A percentile compares a stretch with the other conserved stretches of the same genome.
Evolutionary conservation across 2,329 filamentous ascomycete species (phyloP).

Genomic region (Canariomyces notabilis): DNA sequence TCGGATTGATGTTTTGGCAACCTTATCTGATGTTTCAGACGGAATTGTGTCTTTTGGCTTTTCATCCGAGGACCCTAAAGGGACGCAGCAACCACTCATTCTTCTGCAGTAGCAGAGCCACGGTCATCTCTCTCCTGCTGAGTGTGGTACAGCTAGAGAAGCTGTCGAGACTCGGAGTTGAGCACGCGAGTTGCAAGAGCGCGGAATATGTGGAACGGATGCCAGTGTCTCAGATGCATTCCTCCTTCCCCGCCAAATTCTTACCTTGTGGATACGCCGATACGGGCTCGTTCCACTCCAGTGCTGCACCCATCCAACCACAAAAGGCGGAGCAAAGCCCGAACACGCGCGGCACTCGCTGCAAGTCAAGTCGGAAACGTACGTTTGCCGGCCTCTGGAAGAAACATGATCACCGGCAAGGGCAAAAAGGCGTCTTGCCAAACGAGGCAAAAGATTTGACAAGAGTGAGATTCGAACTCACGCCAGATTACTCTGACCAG

Average conservation of each 20-base stretch:
- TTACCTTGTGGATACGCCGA: not conserved
- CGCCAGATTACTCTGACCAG: conserved; percentile 19
- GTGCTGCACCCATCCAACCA: conserved; percentile 7
- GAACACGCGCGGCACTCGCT: conserved; percentile 2
- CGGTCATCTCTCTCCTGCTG: too few species aligned
- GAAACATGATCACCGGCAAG: conserved; percentile 1
- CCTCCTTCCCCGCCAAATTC: not conserved
- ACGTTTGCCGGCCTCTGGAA: conserved; percentile 12
- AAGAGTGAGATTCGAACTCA: conserved; percentile 19
- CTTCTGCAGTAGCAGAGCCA: not conserved
- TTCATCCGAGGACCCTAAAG: conserved; percentile 3
- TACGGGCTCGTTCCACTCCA: not conserved
- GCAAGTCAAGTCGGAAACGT: conserved; percentile 12
- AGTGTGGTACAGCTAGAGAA: too few species aligned
- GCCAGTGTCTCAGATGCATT: not conserved
- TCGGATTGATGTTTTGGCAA: not conserved
- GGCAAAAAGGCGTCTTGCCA: not conserved
- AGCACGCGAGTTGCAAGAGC: not conserved
- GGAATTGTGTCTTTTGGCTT: not conserved
- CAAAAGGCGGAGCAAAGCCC: conserved; percentile 2
- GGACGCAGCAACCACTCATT: too few species aligned
- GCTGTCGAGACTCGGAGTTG: too few species aligned
- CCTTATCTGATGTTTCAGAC: not conserved
- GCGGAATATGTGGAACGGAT: not conserved
- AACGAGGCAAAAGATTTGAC: conserved; percentile 9